phyloP scores from a whole-genome alignment of 768 basidiomycete genomes.

The Leccinum obscurum region DNA sequence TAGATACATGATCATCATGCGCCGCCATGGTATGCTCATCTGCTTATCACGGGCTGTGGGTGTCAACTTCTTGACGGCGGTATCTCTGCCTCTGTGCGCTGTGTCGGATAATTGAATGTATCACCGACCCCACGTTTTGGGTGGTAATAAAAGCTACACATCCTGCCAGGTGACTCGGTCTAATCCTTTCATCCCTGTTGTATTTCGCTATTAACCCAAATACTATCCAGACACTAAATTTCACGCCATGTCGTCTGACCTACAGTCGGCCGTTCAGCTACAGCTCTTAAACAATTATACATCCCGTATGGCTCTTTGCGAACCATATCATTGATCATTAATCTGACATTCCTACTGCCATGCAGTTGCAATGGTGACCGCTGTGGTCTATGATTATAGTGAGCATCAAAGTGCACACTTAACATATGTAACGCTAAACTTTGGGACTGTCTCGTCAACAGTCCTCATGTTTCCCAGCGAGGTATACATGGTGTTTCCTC shows the following conservation, averaged over 20 bases:
- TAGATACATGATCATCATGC: too few relatives aligned
- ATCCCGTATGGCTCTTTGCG: background rate
- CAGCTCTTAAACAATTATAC: background rate
- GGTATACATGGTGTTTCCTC: background rate
- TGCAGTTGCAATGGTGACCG: background rate
- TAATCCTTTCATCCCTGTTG: too few relatives aligned
- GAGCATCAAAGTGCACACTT: background rate
- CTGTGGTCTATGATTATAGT: background rate
- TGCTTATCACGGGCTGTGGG: too few relatives aligned
- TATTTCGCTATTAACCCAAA: background rate
- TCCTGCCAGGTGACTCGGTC: too few relatives aligned
- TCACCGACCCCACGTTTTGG: too few relatives aligned
- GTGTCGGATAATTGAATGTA: background rate
- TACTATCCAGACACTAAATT: background rate
- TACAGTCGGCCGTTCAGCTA: background rate
- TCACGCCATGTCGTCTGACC: background rate
- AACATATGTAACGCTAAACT: background rate
- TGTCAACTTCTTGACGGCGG: background rate
- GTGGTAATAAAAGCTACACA: too few relatives aligned
- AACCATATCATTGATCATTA: background rate
- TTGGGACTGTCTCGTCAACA: background rate
- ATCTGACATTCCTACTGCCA: background rate
- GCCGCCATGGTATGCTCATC: too few relatives aligned
- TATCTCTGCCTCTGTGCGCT: background rate
- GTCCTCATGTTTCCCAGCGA: background rate